phyloP scores from a whole-genome alignment of 2,329 filamentous ascomycete genomes.

The Fusarium buxicola region DNA sequence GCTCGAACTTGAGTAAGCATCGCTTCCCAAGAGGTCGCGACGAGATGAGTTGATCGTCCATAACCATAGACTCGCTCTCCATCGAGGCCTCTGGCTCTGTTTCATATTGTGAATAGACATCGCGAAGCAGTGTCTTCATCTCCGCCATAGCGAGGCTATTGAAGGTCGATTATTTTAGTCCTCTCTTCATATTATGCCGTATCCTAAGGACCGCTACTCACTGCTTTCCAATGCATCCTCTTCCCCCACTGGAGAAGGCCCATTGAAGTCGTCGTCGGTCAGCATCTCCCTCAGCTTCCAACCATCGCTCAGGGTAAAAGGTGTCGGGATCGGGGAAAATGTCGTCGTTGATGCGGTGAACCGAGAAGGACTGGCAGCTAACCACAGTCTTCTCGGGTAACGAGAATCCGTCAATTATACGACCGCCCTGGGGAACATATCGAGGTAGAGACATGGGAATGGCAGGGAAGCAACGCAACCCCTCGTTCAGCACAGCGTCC shows the following conservation, averaged over 20 bases:
- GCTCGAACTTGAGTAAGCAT: constrained; percentile 66
- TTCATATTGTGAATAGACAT: constrained; percentile 69
- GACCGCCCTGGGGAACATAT: constrained; percentile 65
- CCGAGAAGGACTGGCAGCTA: constrained; percentile 70
- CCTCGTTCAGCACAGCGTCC: constrained; percentile 73
- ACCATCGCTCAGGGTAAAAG: constrained; percentile 87
- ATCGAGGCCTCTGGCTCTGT: constrained; percentile 67
- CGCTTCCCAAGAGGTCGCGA: constrained; percentile 69
- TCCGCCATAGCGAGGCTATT: constrained; percentile 69
- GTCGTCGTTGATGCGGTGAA: constrained; percentile 68
- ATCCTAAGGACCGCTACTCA: constrained; percentile 55
- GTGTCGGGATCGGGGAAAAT: constrained; percentile 83
- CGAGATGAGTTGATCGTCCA: constrained; percentile 76
- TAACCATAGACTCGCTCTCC: constrained; percentile 68
- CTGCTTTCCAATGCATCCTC: constrained; percentile 76
- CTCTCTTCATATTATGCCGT: neutral
- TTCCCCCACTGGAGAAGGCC: constrained; percentile 73
- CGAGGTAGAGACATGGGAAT: constrained; percentile 76
- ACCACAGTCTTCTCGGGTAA: constrained; percentile 67
- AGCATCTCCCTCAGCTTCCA: constrained; percentile 77
- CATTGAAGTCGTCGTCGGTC: constrained; percentile 74
- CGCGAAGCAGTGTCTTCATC: constrained; percentile 74
- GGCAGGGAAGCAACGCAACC: constrained; percentile 70
- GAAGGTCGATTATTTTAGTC: neutral
- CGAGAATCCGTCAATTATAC: constrained; percentile 65